phyloP scores from a whole-genome alignment of 192 early-diverging fungal genomes.

The Allomyces macrogynus region DNA sequence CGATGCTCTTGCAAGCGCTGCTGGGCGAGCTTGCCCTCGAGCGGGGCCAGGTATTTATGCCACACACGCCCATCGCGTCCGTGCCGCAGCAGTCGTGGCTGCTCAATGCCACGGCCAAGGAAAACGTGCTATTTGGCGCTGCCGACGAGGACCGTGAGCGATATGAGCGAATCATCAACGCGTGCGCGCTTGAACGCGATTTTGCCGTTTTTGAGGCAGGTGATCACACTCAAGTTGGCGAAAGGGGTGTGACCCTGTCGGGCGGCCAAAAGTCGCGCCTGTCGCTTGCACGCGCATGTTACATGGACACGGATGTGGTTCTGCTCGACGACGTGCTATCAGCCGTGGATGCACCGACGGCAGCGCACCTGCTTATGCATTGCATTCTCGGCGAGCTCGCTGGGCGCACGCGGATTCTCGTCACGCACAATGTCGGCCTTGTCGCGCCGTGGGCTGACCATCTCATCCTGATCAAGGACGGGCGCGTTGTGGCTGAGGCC shows the following conservation, averaged over 20 bases:
- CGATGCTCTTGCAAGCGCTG: conserved; percentile 53
- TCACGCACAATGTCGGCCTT: conserved; percentile 26
- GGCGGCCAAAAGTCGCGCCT: conserved; percentile 85
- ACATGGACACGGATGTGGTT: conserved; percentile 37
- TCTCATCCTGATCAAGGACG: conserved; percentile 15
- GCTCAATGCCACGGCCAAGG: too few species aligned
- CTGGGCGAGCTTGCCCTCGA: conserved; percentile 54
- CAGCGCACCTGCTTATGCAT: conserved; percentile 57
- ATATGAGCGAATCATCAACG: conserved; percentile 29
- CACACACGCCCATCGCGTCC: too few species aligned
- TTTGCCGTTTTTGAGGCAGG: conserved; percentile 26
- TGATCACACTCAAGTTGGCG: background rate
- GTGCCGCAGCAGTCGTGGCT: too few species aligned
- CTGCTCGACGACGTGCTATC: conserved; percentile 78
- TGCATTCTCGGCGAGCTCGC: conserved; percentile 40
- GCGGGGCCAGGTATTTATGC: too few species aligned
- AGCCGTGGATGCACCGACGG: conserved; percentile 90
- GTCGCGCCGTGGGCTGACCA: conserved; percentile 17
- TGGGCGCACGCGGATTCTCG: conserved; percentile 7
- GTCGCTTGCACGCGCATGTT: conserved; percentile 68
- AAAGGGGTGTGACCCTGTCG: conserved; percentile 7
- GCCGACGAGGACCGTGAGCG: conserved; percentile 23
- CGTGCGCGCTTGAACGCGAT: conserved; percentile 35
- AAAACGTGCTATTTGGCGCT: conserved; percentile 51
- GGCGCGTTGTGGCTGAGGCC: conserved; percentile 2